Evolutionary conservation across 2,329 filamentous ascomycete genomes (phyloP).

Genomic region (Sclerotinia subarctica): DNA sequence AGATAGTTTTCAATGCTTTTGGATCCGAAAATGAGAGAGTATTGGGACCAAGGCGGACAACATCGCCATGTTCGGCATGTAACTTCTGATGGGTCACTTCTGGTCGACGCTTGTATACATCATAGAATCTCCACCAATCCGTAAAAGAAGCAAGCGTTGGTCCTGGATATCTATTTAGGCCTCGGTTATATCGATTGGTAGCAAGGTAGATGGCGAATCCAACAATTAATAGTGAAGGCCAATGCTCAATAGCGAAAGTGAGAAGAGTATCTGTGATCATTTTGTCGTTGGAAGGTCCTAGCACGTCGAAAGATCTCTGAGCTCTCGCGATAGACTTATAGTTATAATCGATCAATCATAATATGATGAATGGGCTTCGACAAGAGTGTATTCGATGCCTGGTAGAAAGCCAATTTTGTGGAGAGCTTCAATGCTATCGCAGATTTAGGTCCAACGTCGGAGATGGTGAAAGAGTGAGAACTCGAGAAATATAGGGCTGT

Average conservation of each 20-base stretch:
- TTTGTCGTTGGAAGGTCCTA: neutral
- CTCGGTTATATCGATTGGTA: constrained; percentile 51
- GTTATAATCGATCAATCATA: neutral
- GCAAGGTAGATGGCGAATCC: constrained; percentile 44
- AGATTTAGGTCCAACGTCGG: neutral
- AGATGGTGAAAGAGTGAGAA: too few relatives aligned
- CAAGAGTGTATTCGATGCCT: neutral
- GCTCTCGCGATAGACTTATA: neutral
- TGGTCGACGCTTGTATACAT: constrained; percentile 61
- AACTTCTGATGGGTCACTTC: constrained; percentile 66
- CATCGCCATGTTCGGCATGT: constrained; percentile 68
- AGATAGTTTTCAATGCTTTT: constrained; percentile 70
- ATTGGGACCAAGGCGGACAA: constrained; percentile 75
- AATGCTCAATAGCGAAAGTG: constrained; percentile 37
- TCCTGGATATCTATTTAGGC: constrained; percentile 69
- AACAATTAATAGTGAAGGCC: constrained; percentile 42
- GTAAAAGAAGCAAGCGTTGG: constrained; percentile 65
- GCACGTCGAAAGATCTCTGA: too few relatives aligned
- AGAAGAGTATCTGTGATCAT: constrained; percentile 19
- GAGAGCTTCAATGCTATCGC: neutral
- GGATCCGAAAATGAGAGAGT: constrained; percentile 71
- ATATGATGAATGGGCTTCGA: neutral
- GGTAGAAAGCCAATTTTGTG: neutral
- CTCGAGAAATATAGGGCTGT: neutral
- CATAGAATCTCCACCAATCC: constrained; percentile 71